Percentiles rank a stretch among this genome's conserved stretches.
Conservation (phyloP, 345 rosid genomes). For the Linum trigynum region DNA sequence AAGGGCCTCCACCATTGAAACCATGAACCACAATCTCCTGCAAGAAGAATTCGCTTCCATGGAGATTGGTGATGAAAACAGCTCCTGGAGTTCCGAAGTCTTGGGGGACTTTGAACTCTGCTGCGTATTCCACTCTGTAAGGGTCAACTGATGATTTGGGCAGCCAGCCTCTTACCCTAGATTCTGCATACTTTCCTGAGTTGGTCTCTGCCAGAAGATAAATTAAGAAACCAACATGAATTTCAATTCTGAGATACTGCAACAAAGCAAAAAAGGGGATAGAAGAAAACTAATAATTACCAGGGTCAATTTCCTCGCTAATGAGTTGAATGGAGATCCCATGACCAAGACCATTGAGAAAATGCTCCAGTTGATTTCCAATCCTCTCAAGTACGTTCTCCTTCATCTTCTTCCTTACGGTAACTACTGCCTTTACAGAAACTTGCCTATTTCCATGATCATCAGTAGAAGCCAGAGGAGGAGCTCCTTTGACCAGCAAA, state of each 20-base stretch:
- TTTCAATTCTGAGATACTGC: too few relatives aligned
- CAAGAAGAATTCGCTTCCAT: slow-evolving; percentile 60
- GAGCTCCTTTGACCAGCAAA: too few relatives aligned
- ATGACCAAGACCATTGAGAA: slow-evolving; percentile 58
- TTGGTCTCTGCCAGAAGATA: slow-evolving; percentile 41
- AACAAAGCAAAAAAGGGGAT: not conserved
- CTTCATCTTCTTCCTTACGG: slow-evolving; percentile 67
- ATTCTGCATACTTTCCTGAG: slow-evolving; percentile 50
- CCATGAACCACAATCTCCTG: slow-evolving; percentile 57
- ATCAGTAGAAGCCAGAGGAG: not conserved
- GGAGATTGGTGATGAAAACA: slow-evolving; percentile 62
- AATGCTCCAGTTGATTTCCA: slow-evolving; percentile 57
- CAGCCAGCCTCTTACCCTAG: slow-evolving; percentile 60
- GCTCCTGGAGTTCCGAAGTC: slow-evolving; percentile 85
- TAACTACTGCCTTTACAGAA: slow-evolving; percentile 56
- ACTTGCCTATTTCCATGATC: slow-evolving; percentile 13
- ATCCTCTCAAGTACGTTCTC: slow-evolving; percentile 63
- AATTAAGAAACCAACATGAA: not conserved
- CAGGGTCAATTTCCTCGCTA: slow-evolving; percentile 78
- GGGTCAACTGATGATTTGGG: slow-evolving; percentile 22
- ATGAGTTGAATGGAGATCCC: slow-evolving; percentile 59
- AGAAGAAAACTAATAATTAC: slow-evolving; percentile 18
- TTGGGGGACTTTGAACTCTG: slow-evolving; percentile 48
- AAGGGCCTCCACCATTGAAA: slow-evolving; percentile 39
- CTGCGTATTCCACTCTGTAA: slow-evolving; percentile 50